Evolutionary conservation across 345 rosid genomes (phyloP).

Genomic region (Euphorbia pulcherrima): DNA sequence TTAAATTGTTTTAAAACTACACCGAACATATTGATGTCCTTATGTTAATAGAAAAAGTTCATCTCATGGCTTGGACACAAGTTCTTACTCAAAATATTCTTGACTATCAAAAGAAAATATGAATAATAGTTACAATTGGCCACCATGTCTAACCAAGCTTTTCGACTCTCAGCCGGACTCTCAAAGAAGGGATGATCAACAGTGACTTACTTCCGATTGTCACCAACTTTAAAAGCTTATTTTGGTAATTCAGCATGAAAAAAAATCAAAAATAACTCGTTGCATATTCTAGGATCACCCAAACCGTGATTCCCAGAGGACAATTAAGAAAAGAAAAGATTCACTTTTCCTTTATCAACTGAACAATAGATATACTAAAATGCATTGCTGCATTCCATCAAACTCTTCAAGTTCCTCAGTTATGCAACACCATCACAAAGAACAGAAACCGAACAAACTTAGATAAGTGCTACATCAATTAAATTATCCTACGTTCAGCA

Average conservation of each 20-base stretch:
- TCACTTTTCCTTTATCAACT: too few relatives aligned
- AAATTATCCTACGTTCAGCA: neutral
- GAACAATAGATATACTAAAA: neutral
- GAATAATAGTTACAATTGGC: neutral
- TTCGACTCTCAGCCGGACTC: constrained; percentile 4
- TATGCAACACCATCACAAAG: neutral
- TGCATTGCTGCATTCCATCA: neutral
- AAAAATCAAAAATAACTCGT: neutral
- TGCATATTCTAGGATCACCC: neutral
- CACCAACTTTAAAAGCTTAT: neutral
- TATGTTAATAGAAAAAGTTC: neutral
- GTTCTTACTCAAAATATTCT: neutral
- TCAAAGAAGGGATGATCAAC: neutral
- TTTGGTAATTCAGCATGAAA: constrained; percentile 1
- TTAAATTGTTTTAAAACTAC: too few relatives aligned
- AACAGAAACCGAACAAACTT: neutral
- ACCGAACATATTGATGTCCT: neutral
- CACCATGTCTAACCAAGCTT: too few relatives aligned
- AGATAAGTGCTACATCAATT: neutral
- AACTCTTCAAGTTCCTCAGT: neutral
- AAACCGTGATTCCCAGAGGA: neutral
- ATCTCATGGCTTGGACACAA: neutral
- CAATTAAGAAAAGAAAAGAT: neutral
- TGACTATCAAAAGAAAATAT: neutral
- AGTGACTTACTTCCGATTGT: neutral